phyloP scores from a whole-genome alignment of 257 asterid species.

The Leonotis leonurus region DNA sequence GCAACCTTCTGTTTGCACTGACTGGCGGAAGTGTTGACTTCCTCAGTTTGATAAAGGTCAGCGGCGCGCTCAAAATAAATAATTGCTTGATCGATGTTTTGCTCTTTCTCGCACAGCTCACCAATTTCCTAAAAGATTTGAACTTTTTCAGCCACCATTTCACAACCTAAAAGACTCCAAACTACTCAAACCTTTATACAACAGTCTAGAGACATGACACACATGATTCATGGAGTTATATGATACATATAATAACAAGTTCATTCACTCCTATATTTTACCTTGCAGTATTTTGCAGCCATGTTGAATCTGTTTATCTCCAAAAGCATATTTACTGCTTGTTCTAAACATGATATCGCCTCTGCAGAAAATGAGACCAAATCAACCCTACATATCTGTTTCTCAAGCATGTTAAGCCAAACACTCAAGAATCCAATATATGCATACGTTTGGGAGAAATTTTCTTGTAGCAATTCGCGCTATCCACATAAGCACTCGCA shows the following conservation, averaged over 20 bases:
- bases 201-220: slow-evolving; percentile 3
- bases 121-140: slow-evolving; percentile 29
- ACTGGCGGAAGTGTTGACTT: slow-evolving; percentile 28
- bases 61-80: slow-evolving; percentile 40
- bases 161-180: neutral
- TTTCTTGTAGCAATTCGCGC: slow-evolving; percentile 45
- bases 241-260: neutral
- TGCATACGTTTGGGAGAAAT: slow-evolving; percentile 30
- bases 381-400: neutral
- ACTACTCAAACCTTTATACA: neutral
- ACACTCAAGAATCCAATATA: neutral
- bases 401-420: neutral
- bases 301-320: slow-evolving; percentile 31
- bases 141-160: slow-evolving; percentile 7
- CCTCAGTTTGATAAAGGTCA: slow-evolving; percentile 35
- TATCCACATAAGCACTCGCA: slow-evolving; percentile 40
- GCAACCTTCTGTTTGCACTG: slow-evolving; percentile 45
- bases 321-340: slow-evolving; percentile 28
- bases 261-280: neutral
- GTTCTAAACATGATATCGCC: slow-evolving; percentile 35
- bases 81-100: slow-evolving; percentile 26
- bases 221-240: neutral
- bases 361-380: slow-evolving; percentile 22
- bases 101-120: slow-evolving; percentile 30
- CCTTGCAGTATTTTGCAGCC: slow-evolving; percentile 39